A percentile compares a stretch with the other conserved stretches of the same genome.
These are phyloP conservation scores for Rhizophagus sp. DNA, from an alignment of 192 early-diverging fungal genomes.

Conservation along the genomic window DNA sequence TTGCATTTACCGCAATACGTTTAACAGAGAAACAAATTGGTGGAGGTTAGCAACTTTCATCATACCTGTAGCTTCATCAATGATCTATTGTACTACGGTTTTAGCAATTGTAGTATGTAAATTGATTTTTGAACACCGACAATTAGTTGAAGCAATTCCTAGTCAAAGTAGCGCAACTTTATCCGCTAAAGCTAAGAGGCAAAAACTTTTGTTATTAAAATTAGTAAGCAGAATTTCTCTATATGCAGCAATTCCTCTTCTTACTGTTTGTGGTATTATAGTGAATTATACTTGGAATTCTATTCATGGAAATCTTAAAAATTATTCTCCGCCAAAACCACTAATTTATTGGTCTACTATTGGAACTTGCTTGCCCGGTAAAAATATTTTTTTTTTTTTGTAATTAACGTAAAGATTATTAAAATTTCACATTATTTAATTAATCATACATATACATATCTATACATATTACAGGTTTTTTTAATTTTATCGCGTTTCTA, in stretches of 20 bases:
- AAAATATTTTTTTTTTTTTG: neutral
- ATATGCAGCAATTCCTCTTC: slow-evolving; percentile 14
- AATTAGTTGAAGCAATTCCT: slow-evolving; percentile 7
- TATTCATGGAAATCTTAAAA: neutral
- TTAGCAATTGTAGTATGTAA: neutral
- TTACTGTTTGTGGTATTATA: slow-evolving; percentile 17
- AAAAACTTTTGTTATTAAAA: slow-evolving; percentile 15
- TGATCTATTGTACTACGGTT: slow-evolving; percentile 16
- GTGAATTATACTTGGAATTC: neutral
- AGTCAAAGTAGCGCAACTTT: neutral
- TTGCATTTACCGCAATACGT: slow-evolving; percentile 3
- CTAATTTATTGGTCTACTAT: neutral
- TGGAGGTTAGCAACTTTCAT: slow-evolving; percentile 15
- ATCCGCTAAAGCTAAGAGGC: neutral
- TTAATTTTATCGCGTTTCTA: slow-evolving; percentile 23
- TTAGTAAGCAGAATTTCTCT: slow-evolving; percentile 18
- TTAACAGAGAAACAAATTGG: neutral
- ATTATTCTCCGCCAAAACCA: neutral
- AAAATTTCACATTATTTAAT: too few relatives aligned
- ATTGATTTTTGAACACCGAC: slow-evolving; percentile 14
- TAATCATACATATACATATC: too few relatives aligned
- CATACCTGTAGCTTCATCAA: neutral
- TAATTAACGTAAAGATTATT: neutral
- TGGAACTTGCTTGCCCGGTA: slow-evolving; percentile 16
- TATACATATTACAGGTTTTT: neutral